These are phyloP conservation scores for Parasarocladium wereldwijsianum DNA, from an alignment of 2,329 filamentous ascomycete genomes.

Conservation along the genomic window DNA sequence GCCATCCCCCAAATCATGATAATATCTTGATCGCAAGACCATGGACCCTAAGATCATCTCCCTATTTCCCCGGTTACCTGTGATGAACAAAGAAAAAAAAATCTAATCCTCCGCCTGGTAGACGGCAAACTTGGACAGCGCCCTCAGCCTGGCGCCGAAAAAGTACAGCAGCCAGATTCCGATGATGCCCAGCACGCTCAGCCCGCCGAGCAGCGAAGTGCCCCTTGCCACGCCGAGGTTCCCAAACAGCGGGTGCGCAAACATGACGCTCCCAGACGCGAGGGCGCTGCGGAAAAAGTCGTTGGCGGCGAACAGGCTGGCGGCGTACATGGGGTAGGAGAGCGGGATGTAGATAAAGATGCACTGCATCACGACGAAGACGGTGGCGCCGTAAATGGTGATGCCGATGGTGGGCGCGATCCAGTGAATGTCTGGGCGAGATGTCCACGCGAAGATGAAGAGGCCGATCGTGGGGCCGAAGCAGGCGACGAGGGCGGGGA, in stretches of 20 bases:
- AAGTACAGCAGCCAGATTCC: slow-evolving; percentile 47
- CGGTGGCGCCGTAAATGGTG: slow-evolving; percentile 33
- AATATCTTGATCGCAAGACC: no score
- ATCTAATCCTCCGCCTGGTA: slow-evolving; percentile 9
- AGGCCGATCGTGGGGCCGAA: slow-evolving; percentile 42
- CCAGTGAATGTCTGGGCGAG: slow-evolving; percentile 34
- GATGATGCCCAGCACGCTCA: slow-evolving; percentile 37
- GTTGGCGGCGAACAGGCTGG: slow-evolving; percentile 44
- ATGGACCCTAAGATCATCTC: no score
- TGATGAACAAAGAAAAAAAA: no score
- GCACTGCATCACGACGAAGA: slow-evolving; percentile 43
- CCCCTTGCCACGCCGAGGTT: slow-evolving; percentile 45
- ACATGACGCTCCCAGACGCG: slow-evolving; percentile 45
- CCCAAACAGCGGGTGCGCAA: slow-evolving; percentile 41
- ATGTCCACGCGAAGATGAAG: slow-evolving; percentile 47
- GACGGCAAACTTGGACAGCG: slow-evolving; percentile 41
- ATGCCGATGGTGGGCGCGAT: slow-evolving; percentile 43
- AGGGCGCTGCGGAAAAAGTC: slow-evolving; percentile 43
- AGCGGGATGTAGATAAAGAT: slow-evolving; percentile 46
- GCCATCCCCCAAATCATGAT: no score
- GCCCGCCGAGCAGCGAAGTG: slow-evolving; percentile 38
- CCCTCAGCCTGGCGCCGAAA: slow-evolving; percentile 37
- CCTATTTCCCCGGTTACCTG: no score
- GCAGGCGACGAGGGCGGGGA: slow-evolving; percentile 37
- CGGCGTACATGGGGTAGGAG: slow-evolving; percentile 40